Base-by-base conservation (phyloP, 495 filamentous ascomycete species). In the Acidomyces sp. region DNA sequence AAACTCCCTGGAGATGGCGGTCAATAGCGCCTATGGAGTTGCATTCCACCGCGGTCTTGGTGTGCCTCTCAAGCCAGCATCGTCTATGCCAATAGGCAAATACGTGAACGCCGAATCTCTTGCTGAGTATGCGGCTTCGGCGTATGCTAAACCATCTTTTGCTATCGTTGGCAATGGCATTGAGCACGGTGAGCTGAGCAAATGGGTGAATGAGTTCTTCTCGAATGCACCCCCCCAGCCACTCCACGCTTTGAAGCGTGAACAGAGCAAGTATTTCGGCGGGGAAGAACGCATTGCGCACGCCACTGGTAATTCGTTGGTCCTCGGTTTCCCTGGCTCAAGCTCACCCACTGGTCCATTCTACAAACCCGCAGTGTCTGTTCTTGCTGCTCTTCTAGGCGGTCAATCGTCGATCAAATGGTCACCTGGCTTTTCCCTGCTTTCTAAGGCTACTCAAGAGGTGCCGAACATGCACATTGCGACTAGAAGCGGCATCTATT, bases 1-100 rank as follows among this genome's bases (percentile, higher is more conserved):
- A 46, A 74, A 74, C 62, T 68, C 84, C 34, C 65, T 73, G 50
- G 73, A 71, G 42, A 61, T 93, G 50, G 86, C 90, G 45, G 55
- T 88, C 51, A 81, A 93, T 63, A 78, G 81, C 44, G 90, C 77
- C 23, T 86, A 96, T 65, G 69, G 76, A 41, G 64, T 86, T 49
- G 90, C 90, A 48, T 99, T 96, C 74, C 90, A 99, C 72, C 77
- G 68, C 41, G 90, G 90, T 40, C 83, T 97, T 52, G 90, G 90
- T 48, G 65, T 70, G 31, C 70, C 78, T 38, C 63, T 85, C 45
- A 73, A 79, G 55, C 80, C 85, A 32, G 67, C 80, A 6, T 67
- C 77, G 37, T 68, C 72, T 33, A 74, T 71, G 15, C 78, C 82
- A 12, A 68, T 78, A 54, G 71, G 71, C 45, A 80, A 80, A 56